Base-by-base conservation (phyloP, 768 basidiomycete genomes). In the Mycena amicta region DNA sequence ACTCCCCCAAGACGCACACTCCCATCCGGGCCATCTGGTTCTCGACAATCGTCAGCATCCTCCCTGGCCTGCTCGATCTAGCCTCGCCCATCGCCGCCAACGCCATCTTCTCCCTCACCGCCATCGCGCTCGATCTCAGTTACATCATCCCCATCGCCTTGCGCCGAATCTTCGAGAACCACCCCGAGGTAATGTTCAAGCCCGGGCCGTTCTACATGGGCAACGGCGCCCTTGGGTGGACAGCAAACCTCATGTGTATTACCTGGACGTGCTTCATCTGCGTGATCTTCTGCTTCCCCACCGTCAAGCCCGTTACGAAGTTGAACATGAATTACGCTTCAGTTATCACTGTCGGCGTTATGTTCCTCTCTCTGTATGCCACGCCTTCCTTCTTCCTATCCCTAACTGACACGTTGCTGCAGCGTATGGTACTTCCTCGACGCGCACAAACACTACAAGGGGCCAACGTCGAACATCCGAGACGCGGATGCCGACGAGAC, bases 131-230 rank as follows among this genome's bases (percentile, higher is more conserved):
- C 33, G 90, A 93, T 70, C 65, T 87, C 56, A 88, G 87, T 64
- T 94, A 94, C 68, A 84, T 92, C 65, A 89, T 93, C 59, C 92
- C 92, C 3, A 92, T 94, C 64, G 83, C 87, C 69, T 78, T 87
- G 72, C 83, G 91, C 40, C 79, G 91, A 28, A 67, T 86, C 27
- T 91, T 80, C 71, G 74, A 79, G 62, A 79, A 85, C 54, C 92
- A 93, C 67, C 89, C 90, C 0, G 91, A 93, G 49, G 92, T 94
- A 33, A 78, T 81, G 66, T 94, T 94, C 79, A 86, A 83, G 59
- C 92, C 92, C 3, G 92, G 92, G 12, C 92, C 92, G 5, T 93
- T 93, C 75, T 93, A 88, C 74, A 86, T 93, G 84, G 88, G 91
- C 28, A 74, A 82, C 54, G 90, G 90, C 0, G 59, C 77, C 40